Evolutionary conservation across 768 basidiomycete genomes (phyloP).

Genomic region (Dioszegia aurantiaca): DNA sequence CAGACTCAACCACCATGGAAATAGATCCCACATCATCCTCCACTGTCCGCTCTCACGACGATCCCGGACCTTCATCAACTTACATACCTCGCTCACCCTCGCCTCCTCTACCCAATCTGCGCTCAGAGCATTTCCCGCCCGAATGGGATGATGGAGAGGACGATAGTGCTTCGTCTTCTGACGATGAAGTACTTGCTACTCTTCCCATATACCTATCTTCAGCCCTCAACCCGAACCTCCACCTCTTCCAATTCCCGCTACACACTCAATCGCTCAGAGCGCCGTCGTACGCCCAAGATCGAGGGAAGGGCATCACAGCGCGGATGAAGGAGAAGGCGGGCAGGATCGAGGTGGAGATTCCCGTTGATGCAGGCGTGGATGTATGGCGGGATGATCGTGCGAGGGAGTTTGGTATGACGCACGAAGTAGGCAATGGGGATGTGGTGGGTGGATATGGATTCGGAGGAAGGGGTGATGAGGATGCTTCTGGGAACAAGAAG

Average conservation of each 20-base stretch:
- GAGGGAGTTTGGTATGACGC: slow-evolving; percentile 44
- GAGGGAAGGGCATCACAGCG: slow-evolving; percentile 42
- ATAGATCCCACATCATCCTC: slow-evolving; percentile 5
- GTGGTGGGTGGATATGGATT: slow-evolving; percentile 38
- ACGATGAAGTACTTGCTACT: slow-evolving; percentile 41
- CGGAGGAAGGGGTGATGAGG: slow-evolving; percentile 23
- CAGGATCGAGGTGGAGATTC: slow-evolving; percentile 52
- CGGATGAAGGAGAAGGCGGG: slow-evolving; percentile 46
- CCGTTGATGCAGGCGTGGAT: slow-evolving; percentile 43
- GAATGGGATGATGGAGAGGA: slow-evolving; percentile 21
- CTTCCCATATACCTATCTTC: slow-evolving; percentile 52
- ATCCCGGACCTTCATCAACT: slow-evolving; percentile 38
- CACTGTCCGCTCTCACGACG: slow-evolving; percentile 8
- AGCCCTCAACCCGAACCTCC: slow-evolving; percentile 35
- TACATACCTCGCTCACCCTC: slow-evolving; percentile 34
- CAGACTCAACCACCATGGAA: slow-evolving; percentile 1
- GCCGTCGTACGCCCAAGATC: slow-evolving; percentile 37
- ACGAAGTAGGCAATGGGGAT: slow-evolving; percentile 25
- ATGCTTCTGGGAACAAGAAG: slow-evolving; percentile 24
- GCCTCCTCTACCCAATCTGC: slow-evolving; percentile 32
- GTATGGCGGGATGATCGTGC: slow-evolving; percentile 51
- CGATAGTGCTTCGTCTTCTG: slow-evolving; percentile 20
- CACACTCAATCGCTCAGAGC: slow-evolving; percentile 32
- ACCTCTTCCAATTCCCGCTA: slow-evolving; percentile 52
- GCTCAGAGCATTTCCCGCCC: slow-evolving; percentile 14